phyloP scores from a whole-genome alignment of 2,329 filamentous ascomycete genomes.

The Fusarium sp. region DNA sequence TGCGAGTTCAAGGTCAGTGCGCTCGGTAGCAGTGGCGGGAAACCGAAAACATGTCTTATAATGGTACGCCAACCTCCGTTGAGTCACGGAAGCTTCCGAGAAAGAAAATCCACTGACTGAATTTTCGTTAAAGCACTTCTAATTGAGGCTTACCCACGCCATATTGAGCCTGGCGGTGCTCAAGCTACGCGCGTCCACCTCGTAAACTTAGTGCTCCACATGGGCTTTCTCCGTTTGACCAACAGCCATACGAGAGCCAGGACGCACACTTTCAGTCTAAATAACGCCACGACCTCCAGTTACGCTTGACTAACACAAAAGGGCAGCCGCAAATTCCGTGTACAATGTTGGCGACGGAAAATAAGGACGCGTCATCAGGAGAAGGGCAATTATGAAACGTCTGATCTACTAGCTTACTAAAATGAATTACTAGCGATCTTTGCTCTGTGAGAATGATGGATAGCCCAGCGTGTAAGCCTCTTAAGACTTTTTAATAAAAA shows the following conservation, averaged over 20 bases:
- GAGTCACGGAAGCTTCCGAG: no score
- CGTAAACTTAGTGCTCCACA: no score
- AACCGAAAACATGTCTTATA: no score
- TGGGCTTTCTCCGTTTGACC: neutral
- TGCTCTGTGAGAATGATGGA: neutral
- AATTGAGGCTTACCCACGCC: neutral
- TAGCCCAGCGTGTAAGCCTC: neutral
- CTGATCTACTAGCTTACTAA: neutral
- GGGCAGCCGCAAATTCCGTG: neutral
- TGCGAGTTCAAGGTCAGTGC: no score
- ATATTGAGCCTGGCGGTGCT: no score
- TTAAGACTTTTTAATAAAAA: no score
- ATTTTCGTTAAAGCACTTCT: no score
- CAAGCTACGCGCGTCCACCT: no score
- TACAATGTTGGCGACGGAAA: neutral
- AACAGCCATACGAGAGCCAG: neutral
- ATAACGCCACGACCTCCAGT: neutral
- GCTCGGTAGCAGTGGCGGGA: no score
- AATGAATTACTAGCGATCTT: neutral
- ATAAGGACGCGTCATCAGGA: conserved; percentile 1
- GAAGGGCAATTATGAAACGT: neutral
- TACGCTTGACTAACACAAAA: neutral
- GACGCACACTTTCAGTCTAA: neutral
- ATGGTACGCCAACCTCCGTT: no score
- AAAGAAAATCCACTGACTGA: no score